Base-by-base conservation (phyloP, 2,329 filamentous ascomycete species). In the Aspergillus fischeri region DNA sequence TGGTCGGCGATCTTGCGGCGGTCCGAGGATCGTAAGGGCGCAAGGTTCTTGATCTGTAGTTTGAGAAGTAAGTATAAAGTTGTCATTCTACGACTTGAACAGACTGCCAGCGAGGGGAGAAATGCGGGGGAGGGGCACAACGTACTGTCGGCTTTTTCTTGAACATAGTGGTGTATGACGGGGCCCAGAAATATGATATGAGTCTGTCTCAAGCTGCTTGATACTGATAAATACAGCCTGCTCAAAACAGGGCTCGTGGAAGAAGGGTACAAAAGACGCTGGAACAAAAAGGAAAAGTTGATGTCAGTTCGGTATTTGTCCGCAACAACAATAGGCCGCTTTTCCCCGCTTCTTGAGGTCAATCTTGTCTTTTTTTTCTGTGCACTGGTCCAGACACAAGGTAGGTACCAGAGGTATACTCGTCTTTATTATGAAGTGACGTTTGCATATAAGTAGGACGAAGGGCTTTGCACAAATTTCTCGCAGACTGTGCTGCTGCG, bases 11-110 rank as follows among this genome's bases (percentile, higher is more conserved):
- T 83, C 64, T 83, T 86, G 57, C 86, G 80, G 58, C 86, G 81
- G 65, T 89, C 86, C 2, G 86, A 88, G 4, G 86, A 88, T 54
- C 86, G 82, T 53, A 89, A 74, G 44, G 86, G 85, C 3, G 86
- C 80, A 11, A 87, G 77, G 20, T 86, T 83, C 75, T 89, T 89
- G 76, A 89, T 83, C 80, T 86, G 50, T 25, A 29, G 11, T n/a
- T 49, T 10, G 47, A 65, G 48, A 66, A 60, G 41, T 48, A 9
- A 11, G 47, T 9, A 20, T 35, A 47, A 7, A 52, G 32, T 4
- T 14, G 17, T 9, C 17, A 5, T 27, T 38, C 14, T 47, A 17
- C 32, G 14, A 45, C n/a, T 21, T 29, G 38, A n/a, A 9, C 11
- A 17, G 56, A 56, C 53, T 53, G 52, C 17, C 20, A 21, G 20